Evolutionary conservation across 208 protist species (phyloP), one percentile per base, ranked within the genome.

Genomic region (Trypanosomatidae sp.): DNA sequence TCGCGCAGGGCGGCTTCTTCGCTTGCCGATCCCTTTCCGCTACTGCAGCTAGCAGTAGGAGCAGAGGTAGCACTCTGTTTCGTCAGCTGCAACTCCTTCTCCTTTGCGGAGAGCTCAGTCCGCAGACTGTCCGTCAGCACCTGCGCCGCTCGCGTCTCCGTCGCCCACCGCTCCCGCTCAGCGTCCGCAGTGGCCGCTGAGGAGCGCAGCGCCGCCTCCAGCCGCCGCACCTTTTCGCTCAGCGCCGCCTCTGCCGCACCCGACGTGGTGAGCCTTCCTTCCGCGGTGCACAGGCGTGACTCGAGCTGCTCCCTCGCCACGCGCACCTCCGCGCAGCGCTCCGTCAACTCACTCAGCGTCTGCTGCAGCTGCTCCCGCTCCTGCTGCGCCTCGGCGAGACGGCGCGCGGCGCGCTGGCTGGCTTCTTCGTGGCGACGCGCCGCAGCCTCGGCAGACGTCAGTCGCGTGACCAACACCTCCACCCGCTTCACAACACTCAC

Each of bases 331-430:
- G 75, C 52, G 69, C 62, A 74, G 52, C 68, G 76, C 22, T 19
- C 65, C 1, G 76, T 80, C 33, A 80, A n/a, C 33, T 72, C 66
- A 46, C 68, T 77, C 66, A 80, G 30, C 30, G 65, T 75, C 50
- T 72, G 62, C 59, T 74, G 73, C 46, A 82, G 50, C 39, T 71
- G 78, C 47, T 79, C 73, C 1, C 71, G 67, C 58, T 82, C 78
- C 50, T 71, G 65, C 67, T 77, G 72, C 58, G 55, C 64, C 2
- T 78, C 78, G 4, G 44, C 19, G 13, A 71, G 55, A 7, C 46
- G 62, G 1, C 52, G 71, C 13, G 53, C 3, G 10, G 66, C 65
- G 7, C 65, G 76, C 17, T 64, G 69, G 28, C 30, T 49, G 2
- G 71, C 69, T 22, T 80, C 76, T 25, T 74, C 64, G 25, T 36